Conservation (phyloP, 768 basidiomycete genomes). For the Kondoa malvinella region DNA sequence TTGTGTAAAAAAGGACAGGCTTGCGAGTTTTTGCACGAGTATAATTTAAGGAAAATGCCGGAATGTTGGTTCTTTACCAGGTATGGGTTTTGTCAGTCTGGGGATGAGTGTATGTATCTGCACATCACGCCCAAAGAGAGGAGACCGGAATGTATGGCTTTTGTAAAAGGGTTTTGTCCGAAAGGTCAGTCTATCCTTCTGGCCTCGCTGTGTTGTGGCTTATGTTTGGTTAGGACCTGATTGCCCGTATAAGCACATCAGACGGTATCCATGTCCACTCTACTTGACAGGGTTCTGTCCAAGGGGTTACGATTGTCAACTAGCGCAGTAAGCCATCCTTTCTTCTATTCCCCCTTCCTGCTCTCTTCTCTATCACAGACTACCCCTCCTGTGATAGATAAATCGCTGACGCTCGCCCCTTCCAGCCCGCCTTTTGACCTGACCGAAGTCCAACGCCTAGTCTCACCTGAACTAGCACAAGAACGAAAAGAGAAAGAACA, state of each 20-base stretch:
- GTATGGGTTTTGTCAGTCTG: slow-evolving; percentile 90
- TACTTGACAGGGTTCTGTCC: slow-evolving; percentile 91
- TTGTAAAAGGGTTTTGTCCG: slow-evolving; percentile 86
- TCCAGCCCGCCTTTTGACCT: not conserved
- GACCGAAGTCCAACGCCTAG: not conserved
- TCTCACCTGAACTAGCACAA: not conserved
- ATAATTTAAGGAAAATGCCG: slow-evolving; percentile 92
- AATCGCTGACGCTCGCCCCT: no score
- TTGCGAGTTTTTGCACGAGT: slow-evolving; percentile 98
- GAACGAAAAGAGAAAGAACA: slow-evolving; percentile 3
- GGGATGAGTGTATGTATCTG: slow-evolving; percentile 70
- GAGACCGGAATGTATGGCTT: slow-evolving; percentile 83
- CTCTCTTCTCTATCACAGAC: slow-evolving; percentile 5
- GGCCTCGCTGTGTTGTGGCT: slow-evolving; percentile 5
- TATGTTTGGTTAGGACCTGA: slow-evolving; percentile 44
- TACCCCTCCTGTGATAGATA: no score
- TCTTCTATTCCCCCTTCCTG: slow-evolving; percentile 15
- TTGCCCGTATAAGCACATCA: slow-evolving; percentile 82
- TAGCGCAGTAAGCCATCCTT: slow-evolving; percentile 21
- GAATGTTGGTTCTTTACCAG: slow-evolving; percentile 99
- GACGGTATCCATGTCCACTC: slow-evolving; percentile 71
- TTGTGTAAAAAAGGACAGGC: slow-evolving; percentile 95
- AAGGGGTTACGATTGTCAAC: slow-evolving; percentile 57
- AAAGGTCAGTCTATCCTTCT: slow-evolving; percentile 45
- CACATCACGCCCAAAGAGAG: slow-evolving; percentile 79